phyloP scores from a whole-genome alignment of 176 grass and related monocot species.

The Oryza punctata region DNA sequence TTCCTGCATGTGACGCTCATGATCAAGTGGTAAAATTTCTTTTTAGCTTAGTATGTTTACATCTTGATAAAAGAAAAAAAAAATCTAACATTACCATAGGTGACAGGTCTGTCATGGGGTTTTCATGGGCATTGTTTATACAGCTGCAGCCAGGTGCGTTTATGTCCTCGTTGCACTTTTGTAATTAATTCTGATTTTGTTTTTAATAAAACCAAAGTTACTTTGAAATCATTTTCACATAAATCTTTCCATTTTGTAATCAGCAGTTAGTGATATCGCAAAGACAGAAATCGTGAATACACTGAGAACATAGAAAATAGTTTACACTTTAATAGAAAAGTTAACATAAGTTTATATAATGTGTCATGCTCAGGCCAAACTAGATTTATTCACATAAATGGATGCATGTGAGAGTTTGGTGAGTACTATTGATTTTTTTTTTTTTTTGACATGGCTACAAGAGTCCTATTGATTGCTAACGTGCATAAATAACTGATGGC shows the following conservation, averaged over 20 bases:
- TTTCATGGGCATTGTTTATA: conserved; percentile 81
- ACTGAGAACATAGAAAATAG: no score
- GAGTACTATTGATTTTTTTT: neutral
- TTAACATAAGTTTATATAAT: neutral
- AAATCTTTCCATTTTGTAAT: no score
- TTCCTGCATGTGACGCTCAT: conserved; percentile 61
- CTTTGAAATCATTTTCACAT: no score
- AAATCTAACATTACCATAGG: conserved; percentile 57
- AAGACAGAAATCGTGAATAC: no score
- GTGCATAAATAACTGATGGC: neutral
- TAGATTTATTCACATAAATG: neutral
- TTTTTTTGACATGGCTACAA: no score
- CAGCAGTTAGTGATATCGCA: no score
- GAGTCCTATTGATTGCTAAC: neutral
- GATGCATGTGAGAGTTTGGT: neutral
- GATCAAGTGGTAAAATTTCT: conserved; percentile 86
- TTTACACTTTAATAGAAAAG: no score
- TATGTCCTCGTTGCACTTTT: conserved; percentile 12
- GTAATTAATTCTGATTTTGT: neutral
- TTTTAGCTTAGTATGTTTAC: conserved; percentile 29
- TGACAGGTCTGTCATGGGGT: conserved; percentile 83
- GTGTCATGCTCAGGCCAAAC: neutral
- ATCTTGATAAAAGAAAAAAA: conserved; percentile 11
- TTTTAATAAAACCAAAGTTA: neutral
- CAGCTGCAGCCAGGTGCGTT: conserved; percentile 86